Conservation (phyloP, 2,329 filamentous ascomycete genomes). For the Ascochyta clinopodiicola region DNA sequence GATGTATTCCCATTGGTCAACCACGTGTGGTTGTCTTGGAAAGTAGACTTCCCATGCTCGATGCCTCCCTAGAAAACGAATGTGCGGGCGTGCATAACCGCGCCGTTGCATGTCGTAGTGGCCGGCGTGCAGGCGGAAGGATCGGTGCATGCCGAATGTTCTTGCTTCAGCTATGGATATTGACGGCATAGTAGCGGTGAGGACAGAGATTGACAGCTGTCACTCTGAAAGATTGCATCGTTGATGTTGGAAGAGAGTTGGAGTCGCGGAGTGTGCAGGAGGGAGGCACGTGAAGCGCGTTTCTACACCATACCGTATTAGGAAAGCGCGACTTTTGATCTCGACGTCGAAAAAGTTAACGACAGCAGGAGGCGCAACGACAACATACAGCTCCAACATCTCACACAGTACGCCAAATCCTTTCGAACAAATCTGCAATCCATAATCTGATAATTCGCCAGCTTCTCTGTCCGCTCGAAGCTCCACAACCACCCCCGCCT, state of each 20-base stretch:
- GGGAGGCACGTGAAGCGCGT: constrained; percentile 19
- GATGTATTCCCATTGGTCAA: not conserved
- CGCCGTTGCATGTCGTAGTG: not conserved
- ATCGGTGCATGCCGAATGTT: not conserved
- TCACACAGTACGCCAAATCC: constrained; percentile 9
- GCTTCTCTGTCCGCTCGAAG: not conserved
- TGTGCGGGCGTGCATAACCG: not conserved
- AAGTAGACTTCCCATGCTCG: not conserved
- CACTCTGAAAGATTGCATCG: not conserved
- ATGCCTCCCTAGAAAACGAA: constrained; percentile 2
- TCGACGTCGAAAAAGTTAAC: constrained; percentile 33
- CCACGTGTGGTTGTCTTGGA: not conserved
- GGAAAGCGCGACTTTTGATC: constrained; percentile 18
- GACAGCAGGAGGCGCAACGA: constrained; percentile 22
- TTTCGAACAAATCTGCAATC: not conserved
- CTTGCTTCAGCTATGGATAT: too few species aligned
- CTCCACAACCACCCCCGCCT: not conserved
- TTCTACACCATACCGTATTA: constrained; percentile 12
- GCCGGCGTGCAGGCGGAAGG: constrained; percentile 2
- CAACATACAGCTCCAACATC: constrained; percentile 2
- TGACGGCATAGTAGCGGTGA: constrained; percentile 7
- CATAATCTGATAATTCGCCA: constrained; percentile 10
- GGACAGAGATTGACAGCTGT: not conserved
- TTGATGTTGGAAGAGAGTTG: too few species aligned
- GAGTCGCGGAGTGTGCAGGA: constrained; percentile 10